These are phyloP conservation scores for Rhodomyrtus tomentosa DNA, from an alignment of 345 rosid species.

Conservation along the genomic window DNA sequence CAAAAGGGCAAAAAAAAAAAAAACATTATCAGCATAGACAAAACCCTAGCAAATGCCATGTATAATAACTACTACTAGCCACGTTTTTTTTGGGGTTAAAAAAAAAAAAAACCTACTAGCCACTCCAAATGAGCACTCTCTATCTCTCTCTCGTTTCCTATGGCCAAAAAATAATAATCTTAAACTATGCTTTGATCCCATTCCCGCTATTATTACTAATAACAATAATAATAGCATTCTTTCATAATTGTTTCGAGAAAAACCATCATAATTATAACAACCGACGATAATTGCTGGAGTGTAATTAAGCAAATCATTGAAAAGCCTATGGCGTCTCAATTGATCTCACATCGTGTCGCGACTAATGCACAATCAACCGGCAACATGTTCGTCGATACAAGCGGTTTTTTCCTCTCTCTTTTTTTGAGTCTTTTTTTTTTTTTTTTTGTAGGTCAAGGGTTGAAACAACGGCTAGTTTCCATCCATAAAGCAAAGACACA, in stretches of 20 bases:
- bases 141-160: neutral
- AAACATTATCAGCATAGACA: neutral
- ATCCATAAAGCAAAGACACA: neutral
- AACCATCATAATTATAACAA: neutral
- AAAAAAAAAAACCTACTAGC: too few species aligned
- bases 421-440: neutral
- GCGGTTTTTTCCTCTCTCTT: neutral
- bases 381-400: neutral
- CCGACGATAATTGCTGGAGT: neutral
- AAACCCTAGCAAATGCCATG: neutral
- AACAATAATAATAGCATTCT: neutral
- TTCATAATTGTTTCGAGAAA: neutral
- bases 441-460: rapidly evolving
- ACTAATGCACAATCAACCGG: neutral
- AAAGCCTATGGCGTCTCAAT: neutral
- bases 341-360: neutral
- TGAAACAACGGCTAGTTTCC: neutral
- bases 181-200: too few species aligned
- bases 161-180: neutral
- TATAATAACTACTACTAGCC: neutral
- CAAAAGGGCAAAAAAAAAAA: neutral
- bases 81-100: neutral
- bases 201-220: neutral
- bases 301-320: neutral
- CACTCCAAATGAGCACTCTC: neutral